A percentile compares a stretch with the other conserved stretches of the same genome.
phyloP scores from a whole-genome alignment of 2,329 filamentous ascomycete species.

The Xylaria sp. region DNA sequence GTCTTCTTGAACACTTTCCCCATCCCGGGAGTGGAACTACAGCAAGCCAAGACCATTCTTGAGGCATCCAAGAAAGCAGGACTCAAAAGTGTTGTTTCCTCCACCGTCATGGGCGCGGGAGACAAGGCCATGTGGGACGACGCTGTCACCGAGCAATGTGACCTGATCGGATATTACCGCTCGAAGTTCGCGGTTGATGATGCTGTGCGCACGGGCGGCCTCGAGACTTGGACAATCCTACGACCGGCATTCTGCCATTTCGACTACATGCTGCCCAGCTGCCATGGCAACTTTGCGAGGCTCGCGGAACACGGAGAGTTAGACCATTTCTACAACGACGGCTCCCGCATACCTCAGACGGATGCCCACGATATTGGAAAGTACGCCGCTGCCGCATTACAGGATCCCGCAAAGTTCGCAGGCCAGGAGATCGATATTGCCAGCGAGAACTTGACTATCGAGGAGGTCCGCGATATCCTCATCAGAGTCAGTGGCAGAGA shows the following conservation, averaged over 20 bases:
- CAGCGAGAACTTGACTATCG: constrained; percentile 45
- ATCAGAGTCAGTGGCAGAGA: constrained; percentile 47
- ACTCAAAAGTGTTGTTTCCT: constrained; percentile 44
- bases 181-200: constrained; percentile 54
- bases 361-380: constrained; percentile 48
- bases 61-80: constrained; percentile 49
- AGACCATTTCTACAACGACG: constrained; percentile 40
- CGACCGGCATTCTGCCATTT: constrained; percentile 47
- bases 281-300: constrained; percentile 44
- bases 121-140: constrained; percentile 43
- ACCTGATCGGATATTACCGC: constrained; percentile 48
- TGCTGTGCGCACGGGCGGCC: constrained; percentile 43
- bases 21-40: constrained; percentile 41
- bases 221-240: constrained; percentile 50
- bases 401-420: constrained; percentile 45
- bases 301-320: constrained; percentile 46
- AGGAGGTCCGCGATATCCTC: constrained; percentile 47
- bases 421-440: constrained; percentile 48
- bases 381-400: constrained; percentile 49
- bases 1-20: constrained; percentile 43
- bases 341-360: constrained; percentile 43
- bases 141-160: constrained; percentile 9
- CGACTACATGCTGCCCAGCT: constrained; percentile 44
- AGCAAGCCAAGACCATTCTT: constrained; percentile 48
- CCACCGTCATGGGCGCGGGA: constrained; percentile 41